Base-by-base conservation (phyloP, 768 basidiomycete genomes). In the Mycena floridula region DNA sequence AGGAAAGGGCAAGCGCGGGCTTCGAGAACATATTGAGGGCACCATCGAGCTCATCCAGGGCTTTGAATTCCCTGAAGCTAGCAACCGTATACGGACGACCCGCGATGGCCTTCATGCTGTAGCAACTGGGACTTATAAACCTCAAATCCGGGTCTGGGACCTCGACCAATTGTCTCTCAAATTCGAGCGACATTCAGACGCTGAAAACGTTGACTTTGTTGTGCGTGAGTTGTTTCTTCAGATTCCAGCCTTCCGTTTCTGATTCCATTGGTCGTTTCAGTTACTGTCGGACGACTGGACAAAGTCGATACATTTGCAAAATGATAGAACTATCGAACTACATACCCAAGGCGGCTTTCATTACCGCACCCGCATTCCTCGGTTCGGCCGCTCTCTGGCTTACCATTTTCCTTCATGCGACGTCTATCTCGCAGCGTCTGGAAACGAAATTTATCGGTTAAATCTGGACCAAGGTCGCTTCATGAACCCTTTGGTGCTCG, bases 241-340 rank as follows among this genome's bases (percentile, higher is more conserved):
- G 30, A 25, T 25, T 37, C 36, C 22, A 22, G 21, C 32, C 37
- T 32, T 46, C 25, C 40, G 9, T 7, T 28, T 35, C 26, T 49
- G 18, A 35, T 4, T 44, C 23, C 16, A 27, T 13, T 49, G n/a
- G 37, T 32, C 24, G 18, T 27, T 48, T 6, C 63, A 96, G 93
- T 84, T 91, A 54, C 73, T 98, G 7, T 97, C 94, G 1, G 89
- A 94, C 57, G 95, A 98, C 70, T 98, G 95, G 95, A 98, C 95
- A 6, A 98, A 98, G 61, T 85, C 89, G n/a, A 74, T 97, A 50
- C 93, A 96, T 61, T 76, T 99, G 2, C 96, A 98, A 74, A 85
- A 85, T 40, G 93, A 97, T 68, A 83, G 96, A n/a, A 89, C 89
- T 4, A 63, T 99, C 44, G 90, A 93, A 56, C 71, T 99, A 5